Percentiles rank a stretch among this genome's conserved stretches.
phyloP scores from a whole-genome alignment of 495 filamentous ascomycete genomes.

The Mycothermus thermophilus region DNA sequence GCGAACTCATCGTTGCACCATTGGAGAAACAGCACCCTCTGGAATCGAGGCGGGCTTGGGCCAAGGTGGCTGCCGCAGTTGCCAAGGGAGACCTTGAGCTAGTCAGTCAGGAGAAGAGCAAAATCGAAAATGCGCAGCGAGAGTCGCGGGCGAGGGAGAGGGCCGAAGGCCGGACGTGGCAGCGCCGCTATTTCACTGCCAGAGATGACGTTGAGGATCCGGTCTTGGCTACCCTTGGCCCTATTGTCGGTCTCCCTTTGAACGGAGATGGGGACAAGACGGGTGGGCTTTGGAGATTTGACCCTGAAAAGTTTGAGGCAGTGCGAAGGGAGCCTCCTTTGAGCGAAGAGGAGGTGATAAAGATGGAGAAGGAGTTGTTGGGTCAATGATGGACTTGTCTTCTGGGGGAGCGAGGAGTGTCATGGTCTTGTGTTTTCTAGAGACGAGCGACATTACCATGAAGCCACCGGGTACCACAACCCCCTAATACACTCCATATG shows the following conservation, averaged over 20 bases:
- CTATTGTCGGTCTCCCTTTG: slow-evolving; percentile 35
- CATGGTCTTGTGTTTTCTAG: not conserved
- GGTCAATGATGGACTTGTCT: slow-evolving; percentile 22
- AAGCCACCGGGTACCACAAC: too few relatives aligned
- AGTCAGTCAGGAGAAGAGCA: slow-evolving; percentile 62
- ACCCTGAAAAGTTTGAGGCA: slow-evolving; percentile 45
- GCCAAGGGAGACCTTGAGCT: slow-evolving; percentile 68
- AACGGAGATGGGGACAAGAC: slow-evolving; percentile 69
- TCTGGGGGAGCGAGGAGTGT: not conserved
- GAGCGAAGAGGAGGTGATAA: slow-evolving; percentile 25
- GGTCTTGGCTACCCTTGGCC: slow-evolving; percentile 45
- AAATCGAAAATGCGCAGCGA: slow-evolving; percentile 85
- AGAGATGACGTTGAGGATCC: slow-evolving; percentile 35
- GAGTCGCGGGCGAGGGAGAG: slow-evolving; percentile 71
- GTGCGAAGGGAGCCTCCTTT: slow-evolving; percentile 22
- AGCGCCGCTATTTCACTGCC: slow-evolving; percentile 67
- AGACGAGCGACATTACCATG: too few relatives aligned
- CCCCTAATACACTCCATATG: too few relatives aligned
- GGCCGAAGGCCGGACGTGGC: slow-evolving; percentile 65
- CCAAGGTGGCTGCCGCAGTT: slow-evolving; percentile 68
- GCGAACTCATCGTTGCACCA: slow-evolving; percentile 57
- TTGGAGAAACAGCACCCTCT: slow-evolving; percentile 72
- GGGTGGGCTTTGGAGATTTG: slow-evolving; percentile 79
- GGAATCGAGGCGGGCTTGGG: slow-evolving; percentile 82
- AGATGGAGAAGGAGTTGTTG: slow-evolving; percentile 27